Evolutionary conservation across 1,284 basidiomycete species (phyloP).

Genomic region (Fistulinella cinereoalba): DNA sequence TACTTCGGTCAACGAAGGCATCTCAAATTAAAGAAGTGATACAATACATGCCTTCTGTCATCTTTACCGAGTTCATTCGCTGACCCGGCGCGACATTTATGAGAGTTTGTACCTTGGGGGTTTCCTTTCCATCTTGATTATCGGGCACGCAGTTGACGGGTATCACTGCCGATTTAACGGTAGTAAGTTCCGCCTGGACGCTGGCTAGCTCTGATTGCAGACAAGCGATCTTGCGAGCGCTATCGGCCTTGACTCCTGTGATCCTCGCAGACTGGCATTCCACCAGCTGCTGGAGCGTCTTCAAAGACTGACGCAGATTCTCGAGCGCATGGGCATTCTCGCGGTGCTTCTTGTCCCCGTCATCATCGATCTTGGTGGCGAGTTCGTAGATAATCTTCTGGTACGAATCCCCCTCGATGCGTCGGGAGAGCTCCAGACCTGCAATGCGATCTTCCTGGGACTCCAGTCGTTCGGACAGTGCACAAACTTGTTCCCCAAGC

Average conservation of each 20-base stretch:
- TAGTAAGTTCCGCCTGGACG: constrained; percentile 10
- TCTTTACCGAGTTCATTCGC: too few species aligned
- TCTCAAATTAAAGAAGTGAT: not conserved
- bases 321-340: constrained; percentile 8
- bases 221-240: constrained; percentile 15
- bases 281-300: constrained; percentile 1
- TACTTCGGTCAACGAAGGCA: constrained; percentile 7
- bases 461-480: constrained; percentile 6
- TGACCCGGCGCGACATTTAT: too few species aligned
- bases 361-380: constrained; percentile 4
- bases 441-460: constrained; percentile 17
- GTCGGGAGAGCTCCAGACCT: constrained; percentile 11
- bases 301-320: constrained; percentile 7
- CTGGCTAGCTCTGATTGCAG: constrained; percentile 16
- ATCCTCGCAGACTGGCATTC: constrained; percentile 20
- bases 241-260: constrained; percentile 20
- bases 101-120: not conserved
- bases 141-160: constrained; percentile 1
- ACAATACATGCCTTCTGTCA: constrained; percentile 10
- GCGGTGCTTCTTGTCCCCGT: constrained; percentile 2
- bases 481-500: constrained; percentile 8
- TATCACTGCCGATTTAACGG: constrained; percentile 6
- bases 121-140: constrained; percentile 7
- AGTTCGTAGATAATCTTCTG: constrained; percentile 16
- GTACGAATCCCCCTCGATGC: constrained; percentile 1